Evolutionary conservation across 306 rosid species (phyloP), one percentile per base, ranked within the genome.

Genomic region (Cucurbita argyrosperma): DNA sequence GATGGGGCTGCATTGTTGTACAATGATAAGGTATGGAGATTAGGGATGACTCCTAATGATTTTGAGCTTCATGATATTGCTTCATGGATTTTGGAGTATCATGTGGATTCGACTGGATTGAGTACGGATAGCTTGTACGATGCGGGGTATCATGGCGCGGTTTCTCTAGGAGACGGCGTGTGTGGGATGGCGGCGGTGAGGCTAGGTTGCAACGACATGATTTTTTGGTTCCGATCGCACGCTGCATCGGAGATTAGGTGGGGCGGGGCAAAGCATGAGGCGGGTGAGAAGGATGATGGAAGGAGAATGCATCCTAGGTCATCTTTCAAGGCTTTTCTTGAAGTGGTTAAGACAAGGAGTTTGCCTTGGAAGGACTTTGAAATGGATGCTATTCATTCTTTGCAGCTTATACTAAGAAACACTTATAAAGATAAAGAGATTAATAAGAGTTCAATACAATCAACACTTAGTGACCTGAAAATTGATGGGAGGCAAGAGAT

Each of bases 251-350:
- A 89, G 80, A 53, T 86, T 30, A 81, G 81, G 47, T 89, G 96
- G 97, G 92, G 96, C 52, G 96, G 91, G 74, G 91, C 97, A 18
- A 91, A 91, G 81, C 89, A 91, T 63, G 88, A 87, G 65, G 84
- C 89, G 12, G 70, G 79, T 79, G 88, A 84, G 58, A 83, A 82
- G 80, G 96, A 91, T 75, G 69, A 92, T 30, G 80, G 88, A 21
- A 82, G 78, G 50, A 91, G 80, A 79, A 80, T 89, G 90, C 83
- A 87, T 78, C 96, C 97, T 3, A 83, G 92, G 55, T 85, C 88
- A 61, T 65, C 71, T 4, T 65, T 65, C 6, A 65, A 65, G 37
- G 71, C 71, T 1, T 65, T 65, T 43, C 71, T 65, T 10, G 52
- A 65, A 42, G 71, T 65, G 23, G 51, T 65, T 0, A 65, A 65